Evolutionary conservation across 2,329 filamentous ascomycete species (phyloP).

Genomic region (Cryoendolithus antarcticus): DNA sequence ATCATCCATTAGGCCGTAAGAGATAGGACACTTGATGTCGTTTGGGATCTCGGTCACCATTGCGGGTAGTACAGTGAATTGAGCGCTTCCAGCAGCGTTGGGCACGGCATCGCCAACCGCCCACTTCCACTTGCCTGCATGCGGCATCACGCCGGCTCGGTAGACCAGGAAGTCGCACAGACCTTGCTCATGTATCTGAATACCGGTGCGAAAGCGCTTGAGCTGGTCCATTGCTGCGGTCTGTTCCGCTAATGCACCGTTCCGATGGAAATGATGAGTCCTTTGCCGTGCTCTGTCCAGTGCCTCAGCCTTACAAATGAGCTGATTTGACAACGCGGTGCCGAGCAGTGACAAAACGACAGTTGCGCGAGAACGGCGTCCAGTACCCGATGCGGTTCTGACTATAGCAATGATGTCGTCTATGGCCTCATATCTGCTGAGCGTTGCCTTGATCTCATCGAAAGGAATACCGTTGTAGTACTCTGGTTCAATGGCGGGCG

Average conservation of each 20-base stretch:
- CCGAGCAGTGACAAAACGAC: constrained; percentile 14
- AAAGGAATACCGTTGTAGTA: constrained; percentile 6
- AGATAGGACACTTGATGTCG: constrained; percentile 22
- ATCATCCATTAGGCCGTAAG: constrained; percentile 22
- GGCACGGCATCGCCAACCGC: constrained; percentile 14
- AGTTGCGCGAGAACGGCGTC: too few relatives aligned
- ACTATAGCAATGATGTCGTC: constrained; percentile 19
- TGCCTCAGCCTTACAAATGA: constrained; percentile 7
- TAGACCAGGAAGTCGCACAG: constrained; percentile 18
- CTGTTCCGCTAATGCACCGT: neutral
- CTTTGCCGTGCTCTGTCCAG: constrained; percentile 2
- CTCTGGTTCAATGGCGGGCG: constrained; percentile 6
- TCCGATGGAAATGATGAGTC: too few relatives aligned
- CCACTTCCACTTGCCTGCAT: constrained; percentile 16
- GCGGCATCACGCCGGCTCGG: constrained; percentile 10
- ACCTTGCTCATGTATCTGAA: constrained; percentile 14
- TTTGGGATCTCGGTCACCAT: constrained; percentile 12
- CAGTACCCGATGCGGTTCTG: too few relatives aligned
- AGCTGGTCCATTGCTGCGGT: constrained; percentile 3
- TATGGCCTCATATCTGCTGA: constrained; percentile 16
- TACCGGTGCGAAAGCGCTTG: constrained; percentile 7
- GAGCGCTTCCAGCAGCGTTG: too few relatives aligned
- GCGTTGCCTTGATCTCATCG: constrained; percentile 17
- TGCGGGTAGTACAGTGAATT: constrained; percentile 6
- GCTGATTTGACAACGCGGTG: constrained; percentile 6